Conservation (phyloP, 192 early-diverging fungal genomes). For the Coemansia sp. region DNA sequence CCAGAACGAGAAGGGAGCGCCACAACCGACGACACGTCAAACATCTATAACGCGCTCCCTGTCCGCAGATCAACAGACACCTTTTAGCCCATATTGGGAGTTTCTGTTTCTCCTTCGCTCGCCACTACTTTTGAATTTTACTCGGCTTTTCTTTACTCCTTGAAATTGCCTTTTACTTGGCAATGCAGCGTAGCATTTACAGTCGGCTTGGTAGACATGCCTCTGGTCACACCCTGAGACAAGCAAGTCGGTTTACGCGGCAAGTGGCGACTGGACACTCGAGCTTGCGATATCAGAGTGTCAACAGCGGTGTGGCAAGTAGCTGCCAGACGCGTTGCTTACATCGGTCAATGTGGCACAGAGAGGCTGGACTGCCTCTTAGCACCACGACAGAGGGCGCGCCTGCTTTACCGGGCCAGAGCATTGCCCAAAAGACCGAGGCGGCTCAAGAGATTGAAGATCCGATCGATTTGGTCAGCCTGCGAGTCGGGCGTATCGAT, state of each 20-base stretch:
- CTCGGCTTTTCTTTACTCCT: neutral
- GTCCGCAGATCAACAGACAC: constrained; percentile 13
- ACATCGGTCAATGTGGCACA: neutral
- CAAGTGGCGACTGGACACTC: neutral
- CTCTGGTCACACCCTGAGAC: neutral
- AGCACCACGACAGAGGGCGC: neutral
- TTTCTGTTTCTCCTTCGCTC: neutral
- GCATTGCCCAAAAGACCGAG: too few relatives aligned
- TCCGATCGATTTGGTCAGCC: constrained; percentile 16
- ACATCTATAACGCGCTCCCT: constrained; percentile 24
- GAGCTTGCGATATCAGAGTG: neutral
- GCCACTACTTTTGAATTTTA: neutral
- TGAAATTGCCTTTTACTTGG: neutral
- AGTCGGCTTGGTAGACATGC: neutral
- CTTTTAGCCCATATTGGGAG: neutral
- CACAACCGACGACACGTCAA: constrained; percentile 21
- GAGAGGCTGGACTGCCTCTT: neutral
- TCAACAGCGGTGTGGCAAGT: neutral
- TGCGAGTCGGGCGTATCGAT: constrained; percentile 21
- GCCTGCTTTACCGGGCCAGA: neutral
- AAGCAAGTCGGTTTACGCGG: neutral
- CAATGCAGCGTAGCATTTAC: neutral
- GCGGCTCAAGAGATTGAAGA: neutral
- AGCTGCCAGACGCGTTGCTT: neutral
- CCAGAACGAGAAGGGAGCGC: neutral